Evolutionary conservation across 192 early-diverging fungal genomes (phyloP).

Genomic region (Allomyces javanicus): DNA sequence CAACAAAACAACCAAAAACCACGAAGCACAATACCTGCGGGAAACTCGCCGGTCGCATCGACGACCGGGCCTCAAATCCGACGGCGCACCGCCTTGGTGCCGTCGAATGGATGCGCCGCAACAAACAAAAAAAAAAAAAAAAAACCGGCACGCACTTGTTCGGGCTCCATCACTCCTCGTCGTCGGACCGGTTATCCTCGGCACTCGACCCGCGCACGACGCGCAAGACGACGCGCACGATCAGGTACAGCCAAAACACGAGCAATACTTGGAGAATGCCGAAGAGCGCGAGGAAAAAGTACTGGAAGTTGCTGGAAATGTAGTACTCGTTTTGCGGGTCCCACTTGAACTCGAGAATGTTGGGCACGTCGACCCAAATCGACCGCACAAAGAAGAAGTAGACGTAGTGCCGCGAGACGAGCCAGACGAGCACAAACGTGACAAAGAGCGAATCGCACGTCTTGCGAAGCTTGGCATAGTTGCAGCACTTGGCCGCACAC

Average conservation of each 20-base stretch:
- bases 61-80: no score
- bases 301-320: conserved; percentile 22
- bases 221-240: conserved; percentile 34
- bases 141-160: no score
- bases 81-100: no score
- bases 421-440: conserved; percentile 52
- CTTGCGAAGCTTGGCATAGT: conserved; percentile 38
- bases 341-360: conserved; percentile 33
- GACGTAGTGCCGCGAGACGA: conserved; percentile 50
- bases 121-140: no score
- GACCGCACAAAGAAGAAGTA: conserved; percentile 47
- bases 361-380: conserved; percentile 23
- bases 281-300: conserved; percentile 35
- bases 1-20: no score
- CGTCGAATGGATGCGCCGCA: no score
- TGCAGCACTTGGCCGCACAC: conserved; percentile 50
- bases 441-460: conserved; percentile 53
- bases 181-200: conserved; percentile 38
- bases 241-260: conserved; percentile 58
- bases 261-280: conserved; percentile 43
- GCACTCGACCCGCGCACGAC: conserved; percentile 43
- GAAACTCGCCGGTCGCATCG: no score
- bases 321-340: conserved; percentile 33
- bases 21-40: no score
- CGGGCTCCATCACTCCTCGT: conserved; percentile 4